Conservation (phyloP, 257 asterid species). For the Pogostemon cablin region DNA sequence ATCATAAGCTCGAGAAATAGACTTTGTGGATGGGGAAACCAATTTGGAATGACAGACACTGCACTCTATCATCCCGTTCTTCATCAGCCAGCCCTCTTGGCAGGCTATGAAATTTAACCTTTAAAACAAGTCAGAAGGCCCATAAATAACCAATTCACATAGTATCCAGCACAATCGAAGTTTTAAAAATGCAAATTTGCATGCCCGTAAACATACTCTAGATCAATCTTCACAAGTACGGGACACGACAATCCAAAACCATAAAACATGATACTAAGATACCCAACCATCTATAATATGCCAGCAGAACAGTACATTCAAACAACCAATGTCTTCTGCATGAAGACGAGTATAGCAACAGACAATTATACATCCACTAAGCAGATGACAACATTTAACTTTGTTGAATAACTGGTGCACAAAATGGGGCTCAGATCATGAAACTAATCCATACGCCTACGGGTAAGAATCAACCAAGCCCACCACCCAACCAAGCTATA, state of each 20-base stretch:
- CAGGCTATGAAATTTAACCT: slow-evolving; percentile 42
- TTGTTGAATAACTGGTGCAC: slow-evolving; percentile 19
- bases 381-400: slow-evolving; percentile 1
- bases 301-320: slow-evolving; percentile 24
- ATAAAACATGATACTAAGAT: neutral
- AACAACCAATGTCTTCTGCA: slow-evolving; percentile 15
- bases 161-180: slow-evolving; percentile 15
- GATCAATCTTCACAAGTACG: slow-evolving; percentile 10
- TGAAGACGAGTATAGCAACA: slow-evolving; percentile 5
- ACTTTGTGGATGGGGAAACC: slow-evolving; percentile 61
- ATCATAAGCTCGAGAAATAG: slow-evolving; percentile 75
- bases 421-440: slow-evolving; percentile 25
- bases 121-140: slow-evolving; percentile 22
- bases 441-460: slow-evolving; percentile 19
- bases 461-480: slow-evolving; percentile 41
- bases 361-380: slow-evolving; percentile 5
- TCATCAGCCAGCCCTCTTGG: slow-evolving; percentile 48
- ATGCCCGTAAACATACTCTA: slow-evolving; percentile 5
- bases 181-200: slow-evolving; percentile 2
- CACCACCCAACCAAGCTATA: slow-evolving; percentile 36
- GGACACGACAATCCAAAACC: slow-evolving; percentile 8
- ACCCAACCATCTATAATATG: slow-evolving; percentile 2
- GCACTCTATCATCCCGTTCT: slow-evolving; percentile 80
- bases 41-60: slow-evolving; percentile 85
- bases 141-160: slow-evolving; percentile 26